Conservation (phyloP, 352 stramenopile species). For the Hyaloperonospora arabidopsidis region DNA sequence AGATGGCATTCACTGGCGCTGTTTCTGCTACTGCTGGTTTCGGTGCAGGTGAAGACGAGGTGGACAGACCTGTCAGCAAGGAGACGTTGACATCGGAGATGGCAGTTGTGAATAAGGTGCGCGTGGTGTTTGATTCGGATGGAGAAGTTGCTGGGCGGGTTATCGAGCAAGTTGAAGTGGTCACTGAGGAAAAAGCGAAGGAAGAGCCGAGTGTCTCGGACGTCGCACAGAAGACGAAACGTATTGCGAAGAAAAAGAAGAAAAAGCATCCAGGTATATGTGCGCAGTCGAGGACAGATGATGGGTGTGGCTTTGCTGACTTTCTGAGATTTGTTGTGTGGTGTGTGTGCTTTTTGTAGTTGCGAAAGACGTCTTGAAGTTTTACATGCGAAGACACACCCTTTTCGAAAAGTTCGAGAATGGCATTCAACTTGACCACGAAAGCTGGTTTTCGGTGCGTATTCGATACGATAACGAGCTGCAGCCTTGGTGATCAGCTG, state of each 20-base stretch:
- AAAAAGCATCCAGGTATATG: slow-evolving; percentile 30
- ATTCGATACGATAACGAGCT: background rate
- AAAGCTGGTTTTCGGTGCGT: slow-evolving; percentile 88
- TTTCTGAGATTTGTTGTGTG: background rate
- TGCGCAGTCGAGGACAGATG: background rate
- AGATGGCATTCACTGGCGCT: slow-evolving; percentile 10
- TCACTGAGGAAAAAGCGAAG: slow-evolving; percentile 4
- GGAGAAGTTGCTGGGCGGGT: slow-evolving; percentile 41
- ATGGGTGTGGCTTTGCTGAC: background rate
- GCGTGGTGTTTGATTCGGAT: slow-evolving; percentile 60
- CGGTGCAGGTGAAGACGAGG: background rate
- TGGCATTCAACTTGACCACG: slow-evolving; percentile 86
- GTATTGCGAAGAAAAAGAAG: slow-evolving; percentile 18
- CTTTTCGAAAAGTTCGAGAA: slow-evolving; percentile 89
- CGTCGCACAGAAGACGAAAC: slow-evolving; percentile 15
- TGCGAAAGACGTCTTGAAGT: slow-evolving; percentile 64
- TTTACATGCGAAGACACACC: slow-evolving; percentile 83
- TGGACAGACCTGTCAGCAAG: slow-evolving; percentile 1
- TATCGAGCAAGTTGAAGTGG: slow-evolving; percentile 35
- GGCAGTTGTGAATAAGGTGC: slow-evolving; percentile 44
- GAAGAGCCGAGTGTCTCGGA: slow-evolving; percentile 10
- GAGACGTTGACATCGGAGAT: slow-evolving; percentile 10
- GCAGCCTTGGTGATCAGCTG: background rate
- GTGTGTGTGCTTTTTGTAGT: slow-evolving; percentile 16
- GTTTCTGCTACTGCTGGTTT: no score